Percentiles rank a stretch among this genome's conserved stretches.
These are phyloP conservation scores for Suhomyces kilbournensis DNA, from an alignment of 805 yeast species.

Conservation along the genomic window DNA sequence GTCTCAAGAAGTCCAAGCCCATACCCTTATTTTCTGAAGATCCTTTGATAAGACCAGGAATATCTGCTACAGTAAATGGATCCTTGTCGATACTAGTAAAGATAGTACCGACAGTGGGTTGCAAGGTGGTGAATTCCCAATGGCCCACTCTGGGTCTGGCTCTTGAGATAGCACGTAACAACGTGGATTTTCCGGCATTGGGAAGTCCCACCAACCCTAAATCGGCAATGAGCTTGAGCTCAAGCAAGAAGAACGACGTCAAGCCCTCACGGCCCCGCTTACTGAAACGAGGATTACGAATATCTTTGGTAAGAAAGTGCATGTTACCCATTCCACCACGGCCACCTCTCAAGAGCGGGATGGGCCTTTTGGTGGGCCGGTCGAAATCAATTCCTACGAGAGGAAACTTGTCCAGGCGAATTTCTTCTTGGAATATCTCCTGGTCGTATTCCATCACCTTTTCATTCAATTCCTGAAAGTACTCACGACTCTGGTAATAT, in stretches of 20 bases:
- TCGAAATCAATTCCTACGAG: slow-evolving; percentile 74
- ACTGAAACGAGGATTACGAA: slow-evolving; percentile 88
- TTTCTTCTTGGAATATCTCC: slow-evolving; percentile 55
- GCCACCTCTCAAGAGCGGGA: slow-evolving; percentile 77
- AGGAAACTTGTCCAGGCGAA: slow-evolving; percentile 68
- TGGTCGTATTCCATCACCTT: slow-evolving; percentile 66
- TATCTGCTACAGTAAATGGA: slow-evolving; percentile 92
- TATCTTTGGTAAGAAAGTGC: slow-evolving; percentile 82
- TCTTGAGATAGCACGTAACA: slow-evolving; percentile 78
- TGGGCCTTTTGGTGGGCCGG: slow-evolving; percentile 60
- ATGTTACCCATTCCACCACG: slow-evolving; percentile 94
- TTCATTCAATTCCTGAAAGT: slow-evolving; percentile 61
- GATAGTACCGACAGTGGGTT: slow-evolving; percentile 90
- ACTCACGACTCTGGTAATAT: slow-evolving; percentile 62
- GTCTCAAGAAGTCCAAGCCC: slow-evolving; percentile 90
- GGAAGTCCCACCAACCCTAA: slow-evolving; percentile 93
- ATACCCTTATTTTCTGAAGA: slow-evolving; percentile 84
- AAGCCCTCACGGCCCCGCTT: slow-evolving; percentile 74
- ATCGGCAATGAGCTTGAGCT: slow-evolving; percentile 86
- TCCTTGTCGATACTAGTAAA: slow-evolving; percentile 58
- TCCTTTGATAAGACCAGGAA: slow-evolving; percentile 91
- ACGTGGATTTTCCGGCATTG: slow-evolving; percentile 93
- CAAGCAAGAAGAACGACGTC: slow-evolving; percentile 68
- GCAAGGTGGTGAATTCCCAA: slow-evolving; percentile 94
- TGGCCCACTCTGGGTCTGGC: slow-evolving; percentile 93